Conservation (phyloP, 352 stramenopile species). For the Pythium utonaiense region DNA sequence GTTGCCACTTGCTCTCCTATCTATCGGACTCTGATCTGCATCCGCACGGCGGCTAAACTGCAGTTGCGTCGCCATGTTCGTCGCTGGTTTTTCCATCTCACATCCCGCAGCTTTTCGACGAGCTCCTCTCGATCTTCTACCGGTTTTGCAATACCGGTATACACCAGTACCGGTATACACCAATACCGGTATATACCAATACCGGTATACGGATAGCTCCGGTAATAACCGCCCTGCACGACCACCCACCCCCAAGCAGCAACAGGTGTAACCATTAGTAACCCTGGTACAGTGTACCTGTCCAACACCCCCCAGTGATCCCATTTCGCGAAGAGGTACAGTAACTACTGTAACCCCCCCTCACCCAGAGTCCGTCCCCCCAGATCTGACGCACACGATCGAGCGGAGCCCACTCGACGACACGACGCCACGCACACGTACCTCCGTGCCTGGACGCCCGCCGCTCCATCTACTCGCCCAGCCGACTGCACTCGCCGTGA, state of each 20-base stretch:
- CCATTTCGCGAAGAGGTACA: conserved; percentile 1
- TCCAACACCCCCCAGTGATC: conserved; percentile 10
- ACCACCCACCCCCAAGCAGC: background rate
- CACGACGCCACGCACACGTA: conserved; percentile 6
- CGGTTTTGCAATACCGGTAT: conserved; percentile 8
- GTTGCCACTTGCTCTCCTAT: background rate
- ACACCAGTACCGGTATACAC: too few species aligned
- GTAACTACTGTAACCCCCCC: background rate
- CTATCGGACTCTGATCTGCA: background rate
- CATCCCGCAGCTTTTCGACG: conserved; percentile 6
- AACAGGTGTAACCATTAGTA: conserved; percentile 5
- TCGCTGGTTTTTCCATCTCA: background rate
- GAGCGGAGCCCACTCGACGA: conserved; percentile 7
- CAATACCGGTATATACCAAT: too few species aligned
- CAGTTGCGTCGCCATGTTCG: conserved; percentile 25
- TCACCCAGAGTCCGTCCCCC: background rate
- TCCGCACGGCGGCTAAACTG: conserved; percentile 19
- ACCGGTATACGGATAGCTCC: too few species aligned
- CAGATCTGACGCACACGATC: background rate
- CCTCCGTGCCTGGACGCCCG: too few species aligned
- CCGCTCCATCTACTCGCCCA: conserved; percentile 3
- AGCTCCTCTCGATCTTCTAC: conserved; percentile 4
- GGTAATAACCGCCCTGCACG: too few species aligned
- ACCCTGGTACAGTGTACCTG: conserved; percentile 9
- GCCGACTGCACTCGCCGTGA: background rate